Base-by-base conservation (phyloP, 768 basidiomycete genomes). In the Boletus pseudo-olivaceus region DNA sequence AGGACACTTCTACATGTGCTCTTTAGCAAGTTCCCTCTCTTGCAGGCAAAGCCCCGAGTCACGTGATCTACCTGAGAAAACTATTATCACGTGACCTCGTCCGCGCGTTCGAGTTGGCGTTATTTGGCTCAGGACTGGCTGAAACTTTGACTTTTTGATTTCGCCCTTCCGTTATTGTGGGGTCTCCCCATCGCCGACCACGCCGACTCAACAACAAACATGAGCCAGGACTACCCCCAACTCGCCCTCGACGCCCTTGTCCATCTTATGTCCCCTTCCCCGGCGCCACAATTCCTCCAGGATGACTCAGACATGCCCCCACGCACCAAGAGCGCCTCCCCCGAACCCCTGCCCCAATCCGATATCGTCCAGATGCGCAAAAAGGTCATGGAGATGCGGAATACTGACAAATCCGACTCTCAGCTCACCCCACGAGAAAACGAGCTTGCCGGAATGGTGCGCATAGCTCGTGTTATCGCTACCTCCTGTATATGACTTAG, bases 371-470 rank as follows among this genome's bases (percentile, higher is more conserved):
- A 67, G 32, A 82, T 88, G 66, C 78, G 80, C 38, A 68, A 63
- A 23, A 75, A 75, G 44, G 72, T 81, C 10, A 59, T 68, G 3
- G 74, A 82, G 55, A 73, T 84, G 66, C 75, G 74, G 1, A 59
- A 74, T 12, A 44, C 62, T 2, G 62, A 64, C 32, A 48, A 63
- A n/a, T 46, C 62, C 8, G 56, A 64, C 17, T 32, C 56, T 32
- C 70, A 69, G 32, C 54, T 68, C 20, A 57, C 60, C 43, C 35
- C 62, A 40, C 68, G 74, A 48, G 82, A 85, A 68, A 76, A 68
- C 45, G 85, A 87, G 64, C 72, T 81, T 11, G 63, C 71, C 1
- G 76, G 81, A 48, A 85, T 86, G 81, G 85, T 87, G 62, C 49
- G 77, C 59, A 41, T 14, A n/a, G n/a, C 32, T 42, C 23, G 19